Evolutionary conservation across 164 flowering plant species (phyloP).

Genomic region (Berberis thunbergii): DNA sequence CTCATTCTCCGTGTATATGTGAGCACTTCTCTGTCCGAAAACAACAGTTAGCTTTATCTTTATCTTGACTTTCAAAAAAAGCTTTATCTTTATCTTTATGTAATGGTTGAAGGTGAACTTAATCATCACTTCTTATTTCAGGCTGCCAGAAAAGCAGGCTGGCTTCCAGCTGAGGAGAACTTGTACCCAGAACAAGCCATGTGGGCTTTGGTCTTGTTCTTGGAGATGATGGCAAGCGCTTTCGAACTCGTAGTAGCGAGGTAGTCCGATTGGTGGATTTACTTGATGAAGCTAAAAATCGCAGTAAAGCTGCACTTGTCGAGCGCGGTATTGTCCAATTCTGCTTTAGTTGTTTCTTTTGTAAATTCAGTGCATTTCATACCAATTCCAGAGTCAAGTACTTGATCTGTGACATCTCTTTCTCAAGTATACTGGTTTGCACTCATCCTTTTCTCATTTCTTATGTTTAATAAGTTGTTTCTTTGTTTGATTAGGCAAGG

Average conservation of each 20-base stretch:
- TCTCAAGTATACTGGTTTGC: too few species aligned
- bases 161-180: conserved; percentile 62
- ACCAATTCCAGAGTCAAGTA: not conserved
- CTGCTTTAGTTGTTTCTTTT: not conserved
- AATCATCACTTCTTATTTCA: conserved; percentile 18
- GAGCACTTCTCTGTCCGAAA: too few species aligned
- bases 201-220: conserved; percentile 97
- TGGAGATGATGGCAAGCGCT: conserved; percentile 95
- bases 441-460: not conserved
- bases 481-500: conserved; percentile 48
- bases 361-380: not conserved
- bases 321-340: conserved; percentile 45
- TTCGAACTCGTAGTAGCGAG: conserved; percentile 73
- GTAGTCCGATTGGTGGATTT: conserved; percentile 86
- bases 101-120: not conserved
- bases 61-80: too few species aligned
- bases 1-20: too few species aligned
- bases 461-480: not conserved
- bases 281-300: conserved; percentile 91
- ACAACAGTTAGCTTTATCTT: too few species aligned
- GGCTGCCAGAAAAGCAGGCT: conserved; percentile 86
- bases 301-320: conserved; percentile 63
- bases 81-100: too few species aligned
- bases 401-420: too few species aligned
- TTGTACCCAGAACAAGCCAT: conserved; percentile 60